Evolutionary conservation across 768 basidiomycete species (phyloP).

Genomic region (Mycena galericulata): DNA sequence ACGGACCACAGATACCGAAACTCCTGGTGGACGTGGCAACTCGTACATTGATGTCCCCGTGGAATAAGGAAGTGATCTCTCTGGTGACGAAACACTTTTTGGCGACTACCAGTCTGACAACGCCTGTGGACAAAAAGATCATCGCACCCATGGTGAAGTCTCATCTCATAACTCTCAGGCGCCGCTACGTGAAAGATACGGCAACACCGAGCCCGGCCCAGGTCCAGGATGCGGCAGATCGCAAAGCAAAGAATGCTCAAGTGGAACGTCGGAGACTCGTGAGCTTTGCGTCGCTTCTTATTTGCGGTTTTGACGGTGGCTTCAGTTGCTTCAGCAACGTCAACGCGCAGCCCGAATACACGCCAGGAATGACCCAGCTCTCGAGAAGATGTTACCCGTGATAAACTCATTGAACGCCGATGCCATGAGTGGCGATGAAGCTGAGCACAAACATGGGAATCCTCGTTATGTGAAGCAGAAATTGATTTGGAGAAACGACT

Average conservation of each 20-base stretch:
- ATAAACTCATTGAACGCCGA: not conserved
- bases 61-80: not conserved
- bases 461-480: not conserved
- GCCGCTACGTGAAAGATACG: not conserved
- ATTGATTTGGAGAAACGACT: not conserved
- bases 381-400: not conserved
- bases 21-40: not conserved
- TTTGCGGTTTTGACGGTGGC: not conserved
- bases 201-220: not conserved
- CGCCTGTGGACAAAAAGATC: not conserved
- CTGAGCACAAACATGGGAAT: not conserved
- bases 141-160: not conserved
- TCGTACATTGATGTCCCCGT: not conserved
- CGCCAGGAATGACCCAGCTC: not conserved
- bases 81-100: not conserved
- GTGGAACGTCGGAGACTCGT: not conserved
- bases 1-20: not conserved
- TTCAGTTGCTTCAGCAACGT: not conserved
- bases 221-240: not conserved
- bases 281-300: not conserved
- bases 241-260: not conserved
- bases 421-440: not conserved
- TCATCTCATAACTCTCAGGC: not conserved
- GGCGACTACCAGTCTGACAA: not conserved
- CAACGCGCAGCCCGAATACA: not conserved